Percentiles rank a stretch among this genome's conserved stretches.
Conservation (phyloP, 2,329 filamentous ascomycete species). For the Aureobasidium sp. region DNA sequence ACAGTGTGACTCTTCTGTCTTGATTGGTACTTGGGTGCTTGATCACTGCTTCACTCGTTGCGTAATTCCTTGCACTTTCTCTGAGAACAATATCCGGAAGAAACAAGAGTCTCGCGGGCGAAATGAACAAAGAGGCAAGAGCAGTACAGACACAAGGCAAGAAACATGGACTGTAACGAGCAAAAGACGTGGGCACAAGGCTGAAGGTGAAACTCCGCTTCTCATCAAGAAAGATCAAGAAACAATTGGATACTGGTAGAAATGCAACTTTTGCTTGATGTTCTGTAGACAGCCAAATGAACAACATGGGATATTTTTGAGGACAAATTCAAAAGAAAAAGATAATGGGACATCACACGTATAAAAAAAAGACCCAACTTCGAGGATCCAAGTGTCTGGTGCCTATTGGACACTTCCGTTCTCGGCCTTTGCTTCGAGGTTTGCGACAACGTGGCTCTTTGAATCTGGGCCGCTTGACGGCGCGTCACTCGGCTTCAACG, state of each 20-base stretch:
- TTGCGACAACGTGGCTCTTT: conserved; percentile 25
- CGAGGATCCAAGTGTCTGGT: conserved; percentile 1
- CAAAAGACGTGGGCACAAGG: too few relatives aligned
- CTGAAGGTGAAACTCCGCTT: too few relatives aligned
- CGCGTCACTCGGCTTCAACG: conserved; percentile 26
- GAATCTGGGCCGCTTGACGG: conserved; percentile 27
- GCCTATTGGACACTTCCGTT: background rate
- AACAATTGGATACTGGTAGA: background rate
- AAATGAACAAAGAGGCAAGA: background rate
- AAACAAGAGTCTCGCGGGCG: background rate
- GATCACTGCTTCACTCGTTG: background rate
- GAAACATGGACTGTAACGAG: background rate
- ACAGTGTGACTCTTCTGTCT: background rate
- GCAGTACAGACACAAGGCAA: background rate
- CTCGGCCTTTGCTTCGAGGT: conserved; percentile 24
- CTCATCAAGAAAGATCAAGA: too few relatives aligned
- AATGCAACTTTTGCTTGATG: conserved; percentile 1
- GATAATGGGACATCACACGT: conserved; percentile 1
- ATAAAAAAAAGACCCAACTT: background rate
- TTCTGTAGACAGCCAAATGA: background rate
- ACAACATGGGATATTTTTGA: conserved; percentile 7
- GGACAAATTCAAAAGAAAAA: background rate
- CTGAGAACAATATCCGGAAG: too few relatives aligned
- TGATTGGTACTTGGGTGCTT: background rate
- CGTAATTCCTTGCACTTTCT: too few relatives aligned